Conservation (phyloP, 768 basidiomycete genomes). For the Terana coerulea region DNA sequence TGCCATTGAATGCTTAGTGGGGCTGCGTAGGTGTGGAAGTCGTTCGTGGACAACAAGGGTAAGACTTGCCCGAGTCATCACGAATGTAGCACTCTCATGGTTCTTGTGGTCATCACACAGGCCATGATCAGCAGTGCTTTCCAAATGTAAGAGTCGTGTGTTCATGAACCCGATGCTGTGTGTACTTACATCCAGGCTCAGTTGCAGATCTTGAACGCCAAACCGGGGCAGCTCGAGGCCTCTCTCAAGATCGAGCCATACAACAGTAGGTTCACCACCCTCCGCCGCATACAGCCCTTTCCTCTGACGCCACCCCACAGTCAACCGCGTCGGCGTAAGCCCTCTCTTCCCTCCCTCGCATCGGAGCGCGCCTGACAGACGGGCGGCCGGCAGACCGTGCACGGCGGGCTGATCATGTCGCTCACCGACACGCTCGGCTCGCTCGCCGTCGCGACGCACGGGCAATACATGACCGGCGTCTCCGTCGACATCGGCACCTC, state of each 20-base stretch:
- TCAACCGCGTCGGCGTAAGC: slow-evolving; percentile 76
- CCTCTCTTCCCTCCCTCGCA: not conserved
- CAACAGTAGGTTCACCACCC: slow-evolving; percentile 47
- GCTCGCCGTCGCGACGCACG: slow-evolving; percentile 76
- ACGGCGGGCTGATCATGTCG: slow-evolving; percentile 79
- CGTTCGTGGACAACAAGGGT: slow-evolving; percentile 76
- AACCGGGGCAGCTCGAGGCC: slow-evolving; percentile 68
- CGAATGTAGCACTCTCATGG: slow-evolving; percentile 8
- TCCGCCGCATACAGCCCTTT: not conserved
- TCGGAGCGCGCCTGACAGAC: slow-evolving; percentile 1
- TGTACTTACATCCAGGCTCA: slow-evolving; percentile 22
- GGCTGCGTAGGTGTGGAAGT: slow-evolving; percentile 67
- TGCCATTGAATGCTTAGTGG: not conserved
- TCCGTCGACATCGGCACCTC: slow-evolving; percentile 78
- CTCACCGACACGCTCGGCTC: slow-evolving; percentile 84
- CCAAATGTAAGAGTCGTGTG: slow-evolving; percentile 56
- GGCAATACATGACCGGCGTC: slow-evolving; percentile 85
- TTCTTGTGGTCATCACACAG: slow-evolving; percentile 33
- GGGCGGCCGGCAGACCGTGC: slow-evolving; percentile 43
- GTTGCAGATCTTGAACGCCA: slow-evolving; percentile 62
- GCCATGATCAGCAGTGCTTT: slow-evolving; percentile 78
- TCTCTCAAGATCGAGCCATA: slow-evolving; percentile 71
- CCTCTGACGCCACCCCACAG: slow-evolving; percentile 32
- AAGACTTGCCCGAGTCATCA: not conserved
- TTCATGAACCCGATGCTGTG: not conserved